A percentile compares a stretch with the other conserved stretches of the same genome.
phyloP scores from a whole-genome alignment of 345 rosid genomes.

The Arabidopsis suecica region DNA sequence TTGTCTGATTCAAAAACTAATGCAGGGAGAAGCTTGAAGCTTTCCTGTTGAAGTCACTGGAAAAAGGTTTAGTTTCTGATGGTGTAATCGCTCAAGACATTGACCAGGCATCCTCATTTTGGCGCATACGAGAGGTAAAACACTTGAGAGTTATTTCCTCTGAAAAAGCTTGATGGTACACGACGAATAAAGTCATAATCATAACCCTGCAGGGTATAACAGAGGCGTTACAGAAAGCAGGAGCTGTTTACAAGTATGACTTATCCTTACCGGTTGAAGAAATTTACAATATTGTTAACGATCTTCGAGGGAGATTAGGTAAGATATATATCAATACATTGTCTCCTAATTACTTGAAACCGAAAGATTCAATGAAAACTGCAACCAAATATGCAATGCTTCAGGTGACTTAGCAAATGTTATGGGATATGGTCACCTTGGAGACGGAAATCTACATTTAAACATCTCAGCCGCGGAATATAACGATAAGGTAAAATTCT shows the following conservation, averaged over 20 bases:
- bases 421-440: slow-evolving; percentile 92
- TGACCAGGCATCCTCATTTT: slow-evolving; percentile 86
- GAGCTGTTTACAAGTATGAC: slow-evolving; percentile 92
- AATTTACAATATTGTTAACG: slow-evolving; percentile 83
- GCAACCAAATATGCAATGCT: slow-evolving; percentile 23
- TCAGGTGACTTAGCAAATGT: slow-evolving; percentile 78
- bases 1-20: slow-evolving; percentile 8
- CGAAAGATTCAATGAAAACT: slow-evolving; percentile 1
- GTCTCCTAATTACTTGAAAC: neutral
- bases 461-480: slow-evolving; percentile 75
- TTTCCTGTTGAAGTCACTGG: slow-evolving; percentile 75
- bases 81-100: slow-evolving; percentile 95
- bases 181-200: neutral
- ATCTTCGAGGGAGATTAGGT: slow-evolving; percentile 81
- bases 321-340: slow-evolving; percentile 26
- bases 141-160: neutral
- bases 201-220: slow-evolving; percentile 68
- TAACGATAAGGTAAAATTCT: slow-evolving; percentile 60
- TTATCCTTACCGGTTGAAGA: slow-evolving; percentile 85
- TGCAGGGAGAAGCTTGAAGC: slow-evolving; percentile 94
- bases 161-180: neutral
- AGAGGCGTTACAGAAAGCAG: slow-evolving; percentile 86
- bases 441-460: slow-evolving; percentile 94
- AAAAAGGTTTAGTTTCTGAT: slow-evolving; percentile 85
- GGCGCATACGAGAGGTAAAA: slow-evolving; percentile 90